A percentile compares a stretch with the other conserved stretches of the same genome.
phyloP scores from a whole-genome alignment of 2,329 filamentous ascomycete genomes.

The Penicillium corylophilum region DNA sequence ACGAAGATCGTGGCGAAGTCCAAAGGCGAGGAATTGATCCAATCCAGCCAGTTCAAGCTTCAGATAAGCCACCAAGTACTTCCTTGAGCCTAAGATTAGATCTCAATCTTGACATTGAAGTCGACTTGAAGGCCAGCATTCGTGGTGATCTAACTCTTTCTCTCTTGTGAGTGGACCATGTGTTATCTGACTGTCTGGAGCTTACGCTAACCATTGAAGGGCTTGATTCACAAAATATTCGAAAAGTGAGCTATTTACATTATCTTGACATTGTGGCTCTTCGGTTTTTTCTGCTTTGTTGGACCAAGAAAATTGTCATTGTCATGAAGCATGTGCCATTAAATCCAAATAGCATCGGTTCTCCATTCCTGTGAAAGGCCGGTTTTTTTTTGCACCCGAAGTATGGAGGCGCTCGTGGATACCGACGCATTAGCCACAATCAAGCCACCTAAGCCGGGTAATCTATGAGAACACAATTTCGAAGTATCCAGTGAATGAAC shows the following conservation, averaged over 20 bases:
- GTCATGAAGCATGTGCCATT: neutral
- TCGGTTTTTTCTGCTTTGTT: neutral
- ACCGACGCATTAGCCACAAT: neutral
- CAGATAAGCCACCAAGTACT: neutral
- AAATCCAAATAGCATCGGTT: neutral
- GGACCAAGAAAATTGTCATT: neutral
- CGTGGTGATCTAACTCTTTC: conserved; percentile 53
- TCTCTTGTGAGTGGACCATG: conserved; percentile 3
- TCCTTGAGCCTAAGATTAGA: conserved; percentile 53
- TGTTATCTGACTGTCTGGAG: neutral
- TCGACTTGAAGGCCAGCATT: conserved; percentile 61
- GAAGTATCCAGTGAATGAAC: neutral
- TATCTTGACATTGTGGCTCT: neutral
- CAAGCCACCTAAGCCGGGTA: neutral
- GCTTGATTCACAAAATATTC: neutral
- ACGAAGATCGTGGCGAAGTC: neutral
- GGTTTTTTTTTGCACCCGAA: neutral
- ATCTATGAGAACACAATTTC: neutral
- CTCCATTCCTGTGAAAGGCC: neutral
- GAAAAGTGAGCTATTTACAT: neutral
- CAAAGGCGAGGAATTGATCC: neutral
- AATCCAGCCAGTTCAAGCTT: neutral
- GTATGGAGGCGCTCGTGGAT: neutral
- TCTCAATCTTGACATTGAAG: conserved; percentile 59
- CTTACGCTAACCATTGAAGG: neutral